phyloP scores from a whole-genome alignment of 2,329 filamentous ascomycete genomes.

The Hypoxylon rubiginosum region DNA sequence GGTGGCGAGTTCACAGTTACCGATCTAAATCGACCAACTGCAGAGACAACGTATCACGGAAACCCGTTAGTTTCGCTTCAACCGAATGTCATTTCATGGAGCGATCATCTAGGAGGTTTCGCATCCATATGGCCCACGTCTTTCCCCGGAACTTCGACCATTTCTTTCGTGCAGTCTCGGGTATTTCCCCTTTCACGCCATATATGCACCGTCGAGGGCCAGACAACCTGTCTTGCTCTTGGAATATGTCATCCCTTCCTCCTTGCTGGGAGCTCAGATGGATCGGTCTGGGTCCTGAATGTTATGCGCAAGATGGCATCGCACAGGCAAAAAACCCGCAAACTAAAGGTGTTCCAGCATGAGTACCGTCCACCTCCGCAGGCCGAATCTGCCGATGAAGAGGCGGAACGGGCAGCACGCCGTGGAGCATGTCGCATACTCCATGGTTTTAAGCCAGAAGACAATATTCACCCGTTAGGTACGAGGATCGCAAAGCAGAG shows the following conservation, averaged over 20 bases:
- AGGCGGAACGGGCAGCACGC: conserved; percentile 47
- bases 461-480: conserved; percentile 62
- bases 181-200: conserved; percentile 67
- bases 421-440: conserved; percentile 66
- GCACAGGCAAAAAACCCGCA: conserved; percentile 57
- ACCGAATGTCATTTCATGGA: conserved; percentile 67
- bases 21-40: conserved; percentile 66
- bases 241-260: conserved; percentile 67
- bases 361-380: conserved; percentile 61
- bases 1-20: conserved; percentile 67
- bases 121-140: conserved; percentile 66
- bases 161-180: conserved; percentile 66
- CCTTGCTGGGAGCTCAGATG: conserved; percentile 67
- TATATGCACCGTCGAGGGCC: conserved; percentile 64
- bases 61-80: conserved; percentile 65
- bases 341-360: conserved; percentile 65
- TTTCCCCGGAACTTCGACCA: conserved; percentile 64
- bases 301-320: conserved; percentile 60
- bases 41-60: conserved; percentile 67
- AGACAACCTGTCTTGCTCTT: conserved; percentile 64
- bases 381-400: conserved; percentile 15
- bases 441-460: conserved; percentile 65
- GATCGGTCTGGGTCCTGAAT: conserved; percentile 65
- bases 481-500: conserved; percentile 48
- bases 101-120: conserved; percentile 68